Evolutionary conservation across 345 rosid species (phyloP).

Genomic region (Salix viminalis): DNA sequence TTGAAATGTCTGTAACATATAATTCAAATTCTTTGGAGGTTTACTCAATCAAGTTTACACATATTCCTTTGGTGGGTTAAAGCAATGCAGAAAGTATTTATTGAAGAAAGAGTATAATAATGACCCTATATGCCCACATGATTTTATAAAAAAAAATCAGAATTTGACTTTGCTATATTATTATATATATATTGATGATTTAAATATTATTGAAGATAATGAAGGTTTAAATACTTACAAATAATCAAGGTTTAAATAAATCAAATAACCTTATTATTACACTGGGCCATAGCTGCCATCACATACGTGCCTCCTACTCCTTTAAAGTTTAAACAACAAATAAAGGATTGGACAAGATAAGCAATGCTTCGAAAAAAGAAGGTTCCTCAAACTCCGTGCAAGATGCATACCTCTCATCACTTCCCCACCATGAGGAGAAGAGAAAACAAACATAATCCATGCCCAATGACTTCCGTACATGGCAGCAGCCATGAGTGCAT

Average conservation of each 20-base stretch:
- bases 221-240: constrained; percentile 19
- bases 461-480: constrained; percentile 6
- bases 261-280: constrained; percentile 23
- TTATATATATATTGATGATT: no score
- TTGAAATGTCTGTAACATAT: no score
- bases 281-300: constrained; percentile 11
- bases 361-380: constrained; percentile 6
- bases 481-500: constrained; percentile 8
- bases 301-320: constrained; percentile 26
- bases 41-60: no score
- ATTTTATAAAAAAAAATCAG: no score
- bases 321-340: constrained; percentile 13
- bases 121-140: no score
- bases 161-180: no score
- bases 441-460: constrained; percentile 26
- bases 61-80: no score
- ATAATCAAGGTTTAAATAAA: constrained; percentile 23
- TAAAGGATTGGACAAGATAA: constrained; percentile 25
- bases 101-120: no score
- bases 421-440: constrained; percentile 20
- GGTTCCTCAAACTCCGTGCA: constrained; percentile 4
- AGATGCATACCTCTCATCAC: constrained; percentile 8
- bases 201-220: no score
- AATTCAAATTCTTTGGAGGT: no score
- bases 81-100: no score